phyloP scores from a whole-genome alignment of 2,329 filamentous ascomycete genomes.

The Fusarium clavum region DNA sequence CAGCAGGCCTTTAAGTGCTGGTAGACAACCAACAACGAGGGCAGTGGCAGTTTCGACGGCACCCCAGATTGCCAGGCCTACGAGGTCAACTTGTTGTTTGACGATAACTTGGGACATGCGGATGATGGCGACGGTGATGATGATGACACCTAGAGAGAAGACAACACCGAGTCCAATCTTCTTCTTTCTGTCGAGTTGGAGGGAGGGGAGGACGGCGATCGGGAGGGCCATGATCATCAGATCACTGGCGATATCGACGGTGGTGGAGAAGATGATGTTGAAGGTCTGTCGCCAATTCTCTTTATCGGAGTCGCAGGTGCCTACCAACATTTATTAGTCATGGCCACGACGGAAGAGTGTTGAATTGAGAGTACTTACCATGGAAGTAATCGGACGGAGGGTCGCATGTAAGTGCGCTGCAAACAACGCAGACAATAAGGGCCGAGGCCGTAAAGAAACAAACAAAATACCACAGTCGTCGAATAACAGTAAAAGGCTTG shows the following conservation, averaged over 20 bases:
- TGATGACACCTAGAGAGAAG: slow-evolving; percentile 22
- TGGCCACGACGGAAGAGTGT: fast-evolving
- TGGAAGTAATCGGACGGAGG: slow-evolving; percentile 21
- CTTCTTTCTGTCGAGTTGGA: slow-evolving; percentile 27
- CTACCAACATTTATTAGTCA: not conserved
- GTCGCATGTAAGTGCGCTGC: slow-evolving; percentile 15
- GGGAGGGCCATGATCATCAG: slow-evolving; percentile 33
- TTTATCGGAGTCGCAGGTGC: slow-evolving; percentile 4
- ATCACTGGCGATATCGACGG: slow-evolving; percentile 18
- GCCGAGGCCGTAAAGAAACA: slow-evolving; percentile 2
- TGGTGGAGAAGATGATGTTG: slow-evolving; percentile 27
- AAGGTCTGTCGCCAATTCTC: slow-evolving; percentile 18
- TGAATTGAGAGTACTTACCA: not conserved
- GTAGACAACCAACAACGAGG: slow-evolving; percentile 21
- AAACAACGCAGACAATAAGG: slow-evolving; percentile 12
- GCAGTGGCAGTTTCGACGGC: slow-evolving; percentile 27
- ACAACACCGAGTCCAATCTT: slow-evolving; percentile 23
- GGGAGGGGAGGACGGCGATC: slow-evolving; percentile 19
- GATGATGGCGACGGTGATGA: slow-evolving; percentile 18
- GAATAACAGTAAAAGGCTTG: slow-evolving; percentile 12
- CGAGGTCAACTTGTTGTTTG: slow-evolving; percentile 17
- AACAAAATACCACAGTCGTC: slow-evolving; percentile 19
- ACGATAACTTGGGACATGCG: slow-evolving; percentile 31
- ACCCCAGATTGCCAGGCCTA: slow-evolving; percentile 26
- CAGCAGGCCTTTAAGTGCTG: slow-evolving; percentile 21